Conservation (phyloP, 1,284 basidiomycete genomes). For the Takashimella koratensis region DNA sequence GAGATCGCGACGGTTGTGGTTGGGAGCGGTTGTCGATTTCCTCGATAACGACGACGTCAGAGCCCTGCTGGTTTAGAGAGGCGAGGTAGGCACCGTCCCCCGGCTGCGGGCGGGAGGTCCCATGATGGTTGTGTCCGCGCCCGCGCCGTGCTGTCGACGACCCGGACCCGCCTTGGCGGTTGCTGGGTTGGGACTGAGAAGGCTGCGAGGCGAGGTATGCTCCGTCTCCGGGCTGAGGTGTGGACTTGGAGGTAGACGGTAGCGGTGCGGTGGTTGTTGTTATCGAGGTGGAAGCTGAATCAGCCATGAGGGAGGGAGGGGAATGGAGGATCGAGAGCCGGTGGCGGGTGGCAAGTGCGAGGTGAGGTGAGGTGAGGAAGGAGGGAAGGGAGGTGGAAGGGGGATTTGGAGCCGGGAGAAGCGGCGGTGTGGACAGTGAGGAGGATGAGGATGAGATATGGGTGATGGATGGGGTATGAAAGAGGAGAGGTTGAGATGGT, state of each 20-base stretch:
- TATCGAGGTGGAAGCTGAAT: not conserved
- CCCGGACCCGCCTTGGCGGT: not conserved
- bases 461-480: too few relatives aligned
- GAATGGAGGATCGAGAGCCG: too few relatives aligned
- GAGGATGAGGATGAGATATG: too few relatives aligned
- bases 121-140: not conserved
- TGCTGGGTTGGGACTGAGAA: not conserved
- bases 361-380: too few relatives aligned
- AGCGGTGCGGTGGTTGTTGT: conserved; percentile 3
- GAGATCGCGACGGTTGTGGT: not conserved
- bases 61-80: not conserved
- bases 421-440: too few relatives aligned
- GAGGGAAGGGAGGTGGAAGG: too few relatives aligned
- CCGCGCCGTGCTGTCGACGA: too few relatives aligned
- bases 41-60: not conserved
- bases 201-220: conserved; percentile 15
- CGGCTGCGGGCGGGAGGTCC: conserved; percentile 5
- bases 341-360: not conserved
- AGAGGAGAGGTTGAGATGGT: too few relatives aligned
- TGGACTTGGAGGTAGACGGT: not conserved
- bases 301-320: conserved; percentile 4
- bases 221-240: conserved; percentile 16
- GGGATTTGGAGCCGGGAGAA: too few relatives aligned
- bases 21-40: not conserved
- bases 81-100: conserved; percentile 18